A percentile compares a stretch with the other conserved stretches of the same genome.
phyloP scores from a whole-genome alignment of 305 asterid genomes.

The Solanum hybrid region DNA sequence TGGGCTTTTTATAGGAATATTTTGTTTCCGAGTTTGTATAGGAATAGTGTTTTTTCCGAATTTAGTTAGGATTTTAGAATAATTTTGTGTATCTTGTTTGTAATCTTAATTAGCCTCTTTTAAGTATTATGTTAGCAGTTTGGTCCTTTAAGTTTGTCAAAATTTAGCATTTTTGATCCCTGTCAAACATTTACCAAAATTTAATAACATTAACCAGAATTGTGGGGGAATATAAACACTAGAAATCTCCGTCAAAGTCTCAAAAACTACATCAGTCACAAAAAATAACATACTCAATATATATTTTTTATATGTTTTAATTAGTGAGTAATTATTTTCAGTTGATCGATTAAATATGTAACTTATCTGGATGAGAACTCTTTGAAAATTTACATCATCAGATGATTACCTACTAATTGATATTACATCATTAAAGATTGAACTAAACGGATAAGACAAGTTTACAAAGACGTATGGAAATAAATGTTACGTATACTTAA shows the following conservation, averaged over 20 bases:
- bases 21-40: neutral
- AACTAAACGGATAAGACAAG: neutral
- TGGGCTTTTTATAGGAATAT: neutral
- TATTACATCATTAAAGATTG: neutral
- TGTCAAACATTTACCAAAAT: neutral
- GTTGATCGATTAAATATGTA: neutral
- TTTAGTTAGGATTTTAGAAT: neutral
- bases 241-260: neutral
- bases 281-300: neutral
- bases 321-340: neutral
- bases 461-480: neutral
- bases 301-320: neutral
- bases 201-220: neutral
- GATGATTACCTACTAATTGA: neutral
- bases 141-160: neutral
- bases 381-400: neutral
- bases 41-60: neutral
- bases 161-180: neutral
- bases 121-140: neutral
- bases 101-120: neutral
- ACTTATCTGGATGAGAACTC: accelerated
- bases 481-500: neutral
- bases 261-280: neutral
- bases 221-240: neutral
- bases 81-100: neutral